Percentiles rank a stretch among this genome's conserved stretches.
Conservation (phyloP, 768 basidiomycete species). For the Ephemerocybe angulata region DNA sequence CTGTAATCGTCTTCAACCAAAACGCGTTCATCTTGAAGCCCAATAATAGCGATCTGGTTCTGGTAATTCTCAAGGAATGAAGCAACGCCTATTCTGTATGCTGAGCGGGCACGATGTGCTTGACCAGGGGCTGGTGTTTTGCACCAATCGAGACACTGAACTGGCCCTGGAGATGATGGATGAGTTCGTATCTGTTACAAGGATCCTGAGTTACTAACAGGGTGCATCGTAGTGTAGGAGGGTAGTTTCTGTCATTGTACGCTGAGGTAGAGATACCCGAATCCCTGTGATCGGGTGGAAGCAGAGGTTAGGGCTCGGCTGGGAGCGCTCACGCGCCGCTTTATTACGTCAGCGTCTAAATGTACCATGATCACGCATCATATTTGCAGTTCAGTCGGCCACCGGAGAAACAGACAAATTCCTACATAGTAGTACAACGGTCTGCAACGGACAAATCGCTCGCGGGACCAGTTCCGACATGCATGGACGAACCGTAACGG, state of each 20-base stretch:
- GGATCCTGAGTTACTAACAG: constrained; percentile 48
- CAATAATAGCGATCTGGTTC: constrained; percentile 76
- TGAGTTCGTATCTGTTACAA: background rate
- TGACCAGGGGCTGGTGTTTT: constrained; percentile 74
- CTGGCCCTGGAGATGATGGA: constrained; percentile 59
- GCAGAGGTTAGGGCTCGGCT: background rate
- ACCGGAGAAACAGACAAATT: too few species aligned
- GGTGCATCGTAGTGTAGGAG: constrained; percentile 82
- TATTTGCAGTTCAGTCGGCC: too few species aligned
- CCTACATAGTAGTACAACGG: too few species aligned
- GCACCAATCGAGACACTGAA: constrained; percentile 86
- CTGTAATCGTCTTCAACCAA: constrained; percentile 81
- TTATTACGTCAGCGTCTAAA: background rate
- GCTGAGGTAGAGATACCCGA: background rate
- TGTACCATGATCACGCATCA: too few species aligned
- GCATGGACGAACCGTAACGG: too few species aligned
- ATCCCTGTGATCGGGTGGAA: background rate
- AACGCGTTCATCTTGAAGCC: constrained; percentile 82
- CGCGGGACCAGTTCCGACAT: too few species aligned
- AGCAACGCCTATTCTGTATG: constrained; percentile 80
- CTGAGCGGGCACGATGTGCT: constrained; percentile 66
- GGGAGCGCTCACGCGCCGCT: background rate
- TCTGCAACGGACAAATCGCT: too few species aligned
- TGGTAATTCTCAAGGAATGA: constrained; percentile 84
- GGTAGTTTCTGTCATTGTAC: constrained; percentile 62